Base-by-base conservation (phyloP, 176 grass and related monocot genomes). In the Ampelocalamus luodianensis region DNA sequence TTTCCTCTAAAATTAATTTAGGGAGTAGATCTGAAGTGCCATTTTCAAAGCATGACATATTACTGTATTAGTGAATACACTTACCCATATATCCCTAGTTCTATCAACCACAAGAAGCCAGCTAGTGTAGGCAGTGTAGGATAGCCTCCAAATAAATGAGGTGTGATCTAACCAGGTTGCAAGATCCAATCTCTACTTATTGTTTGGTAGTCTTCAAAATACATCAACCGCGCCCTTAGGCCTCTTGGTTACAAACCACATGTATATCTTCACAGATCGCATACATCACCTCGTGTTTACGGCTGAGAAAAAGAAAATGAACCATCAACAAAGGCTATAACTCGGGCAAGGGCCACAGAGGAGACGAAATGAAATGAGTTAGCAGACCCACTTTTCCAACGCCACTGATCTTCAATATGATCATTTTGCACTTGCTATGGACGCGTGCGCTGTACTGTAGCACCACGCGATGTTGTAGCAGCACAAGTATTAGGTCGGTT, bases 61-160 rank as follows among this genome's bases (percentile, higher is more conserved):
- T 79, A 67, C 11, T 3, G 61, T 49, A 67, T 10, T 51, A 51
- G 0, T 49, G 5, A 65, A 64, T 34, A 20, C 39, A 36, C 16
- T 45, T 48, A 46, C 34, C 42, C 60, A 37, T 65, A 50, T 65
- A 50, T 51, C 44, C 61, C 77, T 37, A 68, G 17, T 38, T 68
- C 43, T 79, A 79, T 50, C 26, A 79, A 65, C 42, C 61, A 66
- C 77, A 66, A 37, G 10, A 66, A 72, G 44, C 8, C 71, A n/a
- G n/a, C n/a, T n/a, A 51, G 45, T 58, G 5, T 54, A 54, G 51
- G 51, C 18, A 54, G 17, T 20, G 78, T 53, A 68, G 62, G 12
- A 6, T 24, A 39, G 18, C 43, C 27, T 36, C 17, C 77, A 79
- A 65, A 79, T 8, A 79, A 65, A 65, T 12, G 9, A 64, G 40